Evolutionary conservation across 2,329 filamentous ascomycete species (phyloP), one percentile per base, ranked within the genome.

Genomic region (Didymella pomorum): DNA sequence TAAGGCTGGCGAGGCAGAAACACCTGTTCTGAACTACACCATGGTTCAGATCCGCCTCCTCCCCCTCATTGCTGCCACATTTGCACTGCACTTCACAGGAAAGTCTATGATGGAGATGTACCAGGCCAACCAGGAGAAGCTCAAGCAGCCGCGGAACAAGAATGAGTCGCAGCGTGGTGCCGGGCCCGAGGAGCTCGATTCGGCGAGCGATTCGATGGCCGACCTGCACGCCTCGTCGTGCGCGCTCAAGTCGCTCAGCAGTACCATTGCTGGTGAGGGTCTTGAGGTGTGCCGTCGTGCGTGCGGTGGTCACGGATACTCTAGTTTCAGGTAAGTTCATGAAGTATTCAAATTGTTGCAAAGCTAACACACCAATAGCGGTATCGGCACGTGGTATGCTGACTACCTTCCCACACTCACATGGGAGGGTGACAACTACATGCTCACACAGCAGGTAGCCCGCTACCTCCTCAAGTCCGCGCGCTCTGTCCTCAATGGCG

Each of bases 341-440:
- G 12, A n/a, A 10, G 23, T n/a, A 18, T 23, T 3, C 8, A 10
- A 11, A 1, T 12, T 25, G 10, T 43, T 23, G 6, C 61, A 64
- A 56, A 65, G 14, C 60, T 68, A 55, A 69, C 57, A 14, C 3
- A 20, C 3, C 7, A 49, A 49, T 21, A 72, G 86, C 53, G 90
- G 90, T n/a, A 91, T 93, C 65, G 89, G 89, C 1, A 79, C 84
- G 18, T 90, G 86, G 84, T 93, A 92, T 68, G 83, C 89, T 26
- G 89, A 93, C 74, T 92, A 92, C 72, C 81, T 92, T 1, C 89
- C 90, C 16, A 89, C 85, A 0, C 79, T 81, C 4, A 91, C 89
- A 10, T 91, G 88, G 87, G 90, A 92, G 73, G 90, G 90, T 43
- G 90, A 92, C 79, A 92, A 91, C 80, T 92, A 90, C 80, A 92